Conservation (phyloP, 768 basidiomycete genomes). For the Xerocomellus dryophilus region DNA sequence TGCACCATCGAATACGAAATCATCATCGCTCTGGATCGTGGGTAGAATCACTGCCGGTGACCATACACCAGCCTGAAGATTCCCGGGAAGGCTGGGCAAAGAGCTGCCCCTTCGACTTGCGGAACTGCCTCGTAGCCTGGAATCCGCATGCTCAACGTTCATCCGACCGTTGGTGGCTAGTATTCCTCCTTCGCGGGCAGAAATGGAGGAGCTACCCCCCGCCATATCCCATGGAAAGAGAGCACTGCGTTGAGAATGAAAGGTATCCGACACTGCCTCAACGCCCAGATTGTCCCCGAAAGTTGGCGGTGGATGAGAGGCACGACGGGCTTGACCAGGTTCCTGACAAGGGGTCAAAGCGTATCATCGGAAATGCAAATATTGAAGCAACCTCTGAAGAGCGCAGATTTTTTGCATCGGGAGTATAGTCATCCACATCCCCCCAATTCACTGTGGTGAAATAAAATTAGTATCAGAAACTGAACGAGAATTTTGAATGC, state of each 20-base stretch:
- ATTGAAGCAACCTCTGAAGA: constrained; percentile 60
- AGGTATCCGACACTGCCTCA: constrained; percentile 39
- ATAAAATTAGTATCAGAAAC: constrained; percentile 9
- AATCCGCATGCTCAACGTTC: constrained; percentile 51
- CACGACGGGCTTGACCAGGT: constrained; percentile 80
- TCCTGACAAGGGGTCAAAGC: constrained; percentile 47
- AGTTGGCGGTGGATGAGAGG: constrained; percentile 54
- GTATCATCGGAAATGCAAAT: not conserved
- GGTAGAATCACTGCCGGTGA: constrained; percentile 49
- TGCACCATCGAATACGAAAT: constrained; percentile 67
- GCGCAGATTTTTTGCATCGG: constrained; percentile 30
- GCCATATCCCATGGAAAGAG: constrained; percentile 86
- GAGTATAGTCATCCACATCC: constrained; percentile 14
- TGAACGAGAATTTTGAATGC: not conserved
- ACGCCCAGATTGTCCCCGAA: constrained; percentile 49
- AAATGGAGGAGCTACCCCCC: constrained; percentile 57
- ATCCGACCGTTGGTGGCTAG: constrained; percentile 42
- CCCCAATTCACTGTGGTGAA: constrained; percentile 24
- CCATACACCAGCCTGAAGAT: constrained; percentile 37
- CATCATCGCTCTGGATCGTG: constrained; percentile 50
- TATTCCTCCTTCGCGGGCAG: constrained; percentile 35
- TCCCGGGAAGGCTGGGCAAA: constrained; percentile 48
- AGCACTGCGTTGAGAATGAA: constrained; percentile 61
- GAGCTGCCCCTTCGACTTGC: constrained; percentile 58
- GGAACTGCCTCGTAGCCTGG: constrained; percentile 52